Base-by-base conservation (phyloP, 1,284 basidiomycete species). In the Wallemia hederae region DNA sequence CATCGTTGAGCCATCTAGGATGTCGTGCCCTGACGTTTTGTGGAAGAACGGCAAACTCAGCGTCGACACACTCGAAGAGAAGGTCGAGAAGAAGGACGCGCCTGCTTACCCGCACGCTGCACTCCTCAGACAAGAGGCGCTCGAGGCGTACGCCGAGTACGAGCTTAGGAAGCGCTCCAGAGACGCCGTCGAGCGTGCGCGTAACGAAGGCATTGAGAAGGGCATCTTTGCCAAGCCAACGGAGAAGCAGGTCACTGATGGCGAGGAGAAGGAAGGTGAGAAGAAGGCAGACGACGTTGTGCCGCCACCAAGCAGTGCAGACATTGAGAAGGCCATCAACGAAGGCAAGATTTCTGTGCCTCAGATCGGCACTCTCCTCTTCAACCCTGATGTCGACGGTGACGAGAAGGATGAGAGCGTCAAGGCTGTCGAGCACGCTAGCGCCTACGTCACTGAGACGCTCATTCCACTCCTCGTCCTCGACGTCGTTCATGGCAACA, bases 361-460 rank as follows among this genome's bases (percentile, higher is more conserved):
- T 15, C 39, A 49, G 22, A 49, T 49, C 5, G 39, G 39, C 19
- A 49, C 27, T 56, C 58, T 29, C 58, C 58, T 64, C 28, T 65
- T 63, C 61, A 39, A 63, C 24, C 66, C 69, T 1, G 65, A 68
- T 19, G 64, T 64, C 31, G 67, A 70, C 65, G 70, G 67, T 33
- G 75, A 77, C 67, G 74, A 76, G 65, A 69, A 69, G 2, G 74
- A 74, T 58, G 70, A 74, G 0, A 64, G 73, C 33, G 70, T 77
- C 66, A 73, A 75, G 63, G 73, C 74, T 33, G 77, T 78, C 26
- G 73, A 76, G 55, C 72, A 73, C 59, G 76, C 76, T 9, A 73
- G 72, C 2, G 66, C 70, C 34, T 77, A 72, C 69, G 69, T 78
- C 34, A 72, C 76, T 61, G 68, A 72, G 27, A 67, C 71, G 11